Conservation (phyloP, 108 stramenopile genomes). For the Skeletonema potamos region DNA sequence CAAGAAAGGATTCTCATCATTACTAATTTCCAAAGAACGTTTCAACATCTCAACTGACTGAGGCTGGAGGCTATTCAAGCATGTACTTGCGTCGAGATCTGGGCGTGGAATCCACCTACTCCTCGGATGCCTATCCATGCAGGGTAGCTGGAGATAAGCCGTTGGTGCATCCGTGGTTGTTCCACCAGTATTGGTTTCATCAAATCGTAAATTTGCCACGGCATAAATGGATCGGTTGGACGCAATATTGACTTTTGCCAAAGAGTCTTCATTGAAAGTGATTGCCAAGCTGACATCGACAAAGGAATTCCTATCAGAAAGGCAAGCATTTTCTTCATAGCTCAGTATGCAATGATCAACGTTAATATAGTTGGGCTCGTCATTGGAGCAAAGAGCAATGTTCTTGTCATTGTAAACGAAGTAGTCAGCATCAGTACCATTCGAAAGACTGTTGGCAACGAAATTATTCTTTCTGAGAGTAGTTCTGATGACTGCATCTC, state of each 20-base stretch:
- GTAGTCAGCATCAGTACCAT: constrained; percentile 5
- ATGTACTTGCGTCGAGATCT: constrained; percentile 22
- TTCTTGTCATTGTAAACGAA: constrained; percentile 34
- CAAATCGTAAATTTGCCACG: constrained; percentile 32
- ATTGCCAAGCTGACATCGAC: constrained; percentile 31
- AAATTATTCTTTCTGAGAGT: constrained; percentile 14
- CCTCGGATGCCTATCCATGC: constrained; percentile 18
- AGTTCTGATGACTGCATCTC: constrained; percentile 26
- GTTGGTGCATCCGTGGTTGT: background rate
- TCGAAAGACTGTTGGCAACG: constrained; percentile 6
- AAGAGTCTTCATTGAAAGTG: constrained; percentile 29
- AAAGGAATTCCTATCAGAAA: background rate
- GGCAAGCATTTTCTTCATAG: constrained; percentile 33
- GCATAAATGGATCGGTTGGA: constrained; percentile 28
- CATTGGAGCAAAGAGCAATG: constrained; percentile 44
- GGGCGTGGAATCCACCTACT: constrained; percentile 36
- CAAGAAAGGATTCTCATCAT: constrained; percentile 35
- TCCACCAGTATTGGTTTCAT: constrained; percentile 26
- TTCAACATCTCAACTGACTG: constrained; percentile 5
- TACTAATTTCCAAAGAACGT: constrained; percentile 18
- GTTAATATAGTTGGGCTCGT: constrained; percentile 38
- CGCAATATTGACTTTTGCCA: constrained; percentile 19
- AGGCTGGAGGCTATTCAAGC: constrained; percentile 25
- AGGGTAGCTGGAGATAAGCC: constrained; percentile 13
- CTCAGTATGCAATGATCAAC: constrained; percentile 28